Conservation (phyloP, 1,139 yeast genomes). For the Pichiaceae sp. region DNA sequence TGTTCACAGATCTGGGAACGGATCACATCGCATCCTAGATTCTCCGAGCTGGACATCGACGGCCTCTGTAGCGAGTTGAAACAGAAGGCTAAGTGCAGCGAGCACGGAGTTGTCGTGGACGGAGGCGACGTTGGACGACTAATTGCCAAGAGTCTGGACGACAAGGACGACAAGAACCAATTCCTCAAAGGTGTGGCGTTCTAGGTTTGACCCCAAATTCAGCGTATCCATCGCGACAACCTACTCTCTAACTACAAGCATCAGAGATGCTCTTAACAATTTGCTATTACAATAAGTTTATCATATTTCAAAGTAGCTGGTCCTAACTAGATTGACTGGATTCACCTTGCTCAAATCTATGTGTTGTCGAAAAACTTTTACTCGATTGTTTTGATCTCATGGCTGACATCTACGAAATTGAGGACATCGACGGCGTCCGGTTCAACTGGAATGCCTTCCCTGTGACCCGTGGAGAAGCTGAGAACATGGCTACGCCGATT, state of each 20-base stretch:
- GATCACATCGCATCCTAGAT: slow-evolving; percentile 87
- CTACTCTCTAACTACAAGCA: no score
- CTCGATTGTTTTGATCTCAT: slow-evolving; percentile 2
- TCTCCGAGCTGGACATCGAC: slow-evolving; percentile 87
- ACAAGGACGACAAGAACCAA: slow-evolving; percentile 5
- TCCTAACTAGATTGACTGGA: no score
- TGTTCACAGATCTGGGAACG: slow-evolving; percentile 97
- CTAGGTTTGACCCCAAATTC: neutral
- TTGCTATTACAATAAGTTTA: no score
- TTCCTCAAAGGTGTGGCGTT: slow-evolving; percentile 8
- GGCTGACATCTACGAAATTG: slow-evolving; percentile 29
- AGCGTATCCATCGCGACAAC: no score
- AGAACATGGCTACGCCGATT: slow-evolving; percentile 87
- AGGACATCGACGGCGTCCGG: slow-evolving; percentile 31
- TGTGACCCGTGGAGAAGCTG: slow-evolving; percentile 82
- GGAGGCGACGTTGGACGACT: slow-evolving; percentile 69
- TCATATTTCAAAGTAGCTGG: no score
- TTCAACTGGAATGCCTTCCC: slow-evolving; percentile 66
- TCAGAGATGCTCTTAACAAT: no score
- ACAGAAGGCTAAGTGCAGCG: slow-evolving; percentile 92
- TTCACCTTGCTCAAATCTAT: no score
- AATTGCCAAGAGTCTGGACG: slow-evolving; percentile 29
- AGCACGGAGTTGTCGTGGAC: slow-evolving; percentile 78
- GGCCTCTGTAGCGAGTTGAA: slow-evolving; percentile 85
- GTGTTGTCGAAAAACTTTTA: neutral